phyloP scores from a whole-genome alignment of 345 rosid genomes.

The Linum usitatissimum region DNA sequence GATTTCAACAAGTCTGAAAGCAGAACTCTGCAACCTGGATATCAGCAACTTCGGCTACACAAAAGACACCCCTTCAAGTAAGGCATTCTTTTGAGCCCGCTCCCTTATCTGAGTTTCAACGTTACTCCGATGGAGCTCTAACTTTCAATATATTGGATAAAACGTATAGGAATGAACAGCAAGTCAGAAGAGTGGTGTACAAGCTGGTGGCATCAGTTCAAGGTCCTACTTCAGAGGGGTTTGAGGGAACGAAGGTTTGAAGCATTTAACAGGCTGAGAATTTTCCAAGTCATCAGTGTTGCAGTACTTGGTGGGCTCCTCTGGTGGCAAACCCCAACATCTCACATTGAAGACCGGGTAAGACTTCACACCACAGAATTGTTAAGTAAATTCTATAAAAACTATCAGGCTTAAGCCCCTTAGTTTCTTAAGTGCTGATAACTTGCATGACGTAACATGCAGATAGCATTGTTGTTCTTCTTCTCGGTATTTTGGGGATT shows the following conservation, averaged over 20 bases:
- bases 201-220: conserved; percentile 97
- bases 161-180: conserved; percentile 32
- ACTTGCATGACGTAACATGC: conserved; percentile 21
- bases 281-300: conserved; percentile 94
- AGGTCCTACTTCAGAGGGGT: conserved; percentile 78
- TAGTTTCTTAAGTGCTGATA: background rate
- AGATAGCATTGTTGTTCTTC: conserved; percentile 92
- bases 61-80: conserved; percentile 49
- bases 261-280: conserved; percentile 84
- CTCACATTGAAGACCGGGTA: conserved; percentile 84
- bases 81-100: background rate
- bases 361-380: conserved; percentile 17
- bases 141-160: background rate
- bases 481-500: conserved; percentile 99
- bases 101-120: background rate
- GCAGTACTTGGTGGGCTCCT: conserved; percentile 87
- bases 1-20: conserved; percentile 61
- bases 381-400: background rate
- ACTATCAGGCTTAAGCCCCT: background rate
- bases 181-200: conserved; percentile 85
- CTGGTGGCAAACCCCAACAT: conserved; percentile 93
- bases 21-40: conserved; percentile 59
- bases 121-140: background rate
- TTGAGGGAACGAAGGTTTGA: conserved; percentile 71
- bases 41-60: conserved; percentile 24